Evolutionary conservation across 495 filamentous ascomycete species (phyloP), one percentile per base, ranked within the genome.

Genomic region (Trypethelium eluteriae): DNA sequence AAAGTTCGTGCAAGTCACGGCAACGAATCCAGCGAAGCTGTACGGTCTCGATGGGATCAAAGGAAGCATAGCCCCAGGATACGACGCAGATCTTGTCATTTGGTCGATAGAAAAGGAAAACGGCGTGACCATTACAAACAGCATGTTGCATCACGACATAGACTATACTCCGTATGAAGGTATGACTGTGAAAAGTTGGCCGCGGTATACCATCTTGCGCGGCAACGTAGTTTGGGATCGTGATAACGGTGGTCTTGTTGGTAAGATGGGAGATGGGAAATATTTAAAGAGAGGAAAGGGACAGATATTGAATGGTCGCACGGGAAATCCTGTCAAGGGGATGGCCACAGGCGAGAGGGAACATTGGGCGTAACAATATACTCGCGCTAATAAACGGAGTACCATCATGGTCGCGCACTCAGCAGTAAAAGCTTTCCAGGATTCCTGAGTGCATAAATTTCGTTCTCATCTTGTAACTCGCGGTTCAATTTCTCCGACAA

Each of bases 161-260:
- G 84, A 88, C 68, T 86, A 86, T 68, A 86, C 84, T 36, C 84
- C 84, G 1, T 88, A 80, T 68, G 86, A 87, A 74, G 84, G 84
- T 2, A 78, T 79, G 67, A 72, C 69, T 39, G 70, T 87, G 44
- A 74, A 75, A 39, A 83, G 86, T 53, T 88, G 85, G 85, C 85
- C 84, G 18, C 76, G 84, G 49, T 87, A 83, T 70, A 87, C 84
- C 5, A 75, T 87, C 14, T 68, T 88, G 16, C 76, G 84, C 34
- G 84, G 85, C 2, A 74, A 82, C 66, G 79, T 86, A 2, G 79
- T 86, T 3, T 88, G 83, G 81, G 79, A 81, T 67, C 76, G 78
- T 12, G 81, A 84, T 66, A 73, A 75, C 14, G 81, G 75, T 2
- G 82, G 82, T 12, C 64, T 84, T 1, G 64, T 82, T 5, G 83